phyloP scores from a whole-genome alignment of 2,329 filamentous ascomycete genomes.

The Venturiaceae sp. region DNA sequence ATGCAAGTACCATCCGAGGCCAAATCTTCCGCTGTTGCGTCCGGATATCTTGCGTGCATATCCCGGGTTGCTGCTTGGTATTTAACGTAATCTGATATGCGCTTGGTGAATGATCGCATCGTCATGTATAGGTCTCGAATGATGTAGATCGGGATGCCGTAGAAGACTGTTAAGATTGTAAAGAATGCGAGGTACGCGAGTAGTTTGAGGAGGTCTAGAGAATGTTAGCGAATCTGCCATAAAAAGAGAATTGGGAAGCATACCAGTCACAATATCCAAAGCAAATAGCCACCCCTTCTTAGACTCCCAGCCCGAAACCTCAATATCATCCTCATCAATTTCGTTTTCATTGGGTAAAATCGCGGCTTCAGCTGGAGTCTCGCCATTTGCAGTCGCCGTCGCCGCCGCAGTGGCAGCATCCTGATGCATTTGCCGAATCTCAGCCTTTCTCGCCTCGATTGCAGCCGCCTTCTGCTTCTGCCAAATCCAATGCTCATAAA shows the following conservation, averaged over 20 bases:
- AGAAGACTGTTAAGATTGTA: constrained; percentile 84
- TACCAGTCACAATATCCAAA: constrained; percentile 74
- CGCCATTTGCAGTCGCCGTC: constrained; percentile 24
- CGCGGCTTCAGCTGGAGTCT: constrained; percentile 25
- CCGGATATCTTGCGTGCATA: constrained; percentile 84
- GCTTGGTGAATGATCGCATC: constrained; percentile 79
- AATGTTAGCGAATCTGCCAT: constrained; percentile 8
- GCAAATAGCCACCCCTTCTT: constrained; percentile 90
- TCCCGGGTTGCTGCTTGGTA: constrained; percentile 88
- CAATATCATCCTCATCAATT: constrained; percentile 86
- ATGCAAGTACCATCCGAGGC: constrained; percentile 87
- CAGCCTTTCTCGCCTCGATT: constrained; percentile 56
- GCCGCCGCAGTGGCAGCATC: constrained; percentile 30
- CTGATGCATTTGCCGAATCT: constrained; percentile 47
- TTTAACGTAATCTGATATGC: constrained; percentile 77
- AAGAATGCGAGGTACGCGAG: constrained; percentile 88
- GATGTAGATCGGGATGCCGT: constrained; percentile 92
- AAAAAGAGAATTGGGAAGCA: constrained; percentile 22
- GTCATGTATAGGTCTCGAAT: constrained; percentile 94
- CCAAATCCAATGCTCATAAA: constrained; percentile 68
- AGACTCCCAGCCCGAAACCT: constrained; percentile 91
- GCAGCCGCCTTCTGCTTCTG: constrained; percentile 63
- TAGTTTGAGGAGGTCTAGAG: constrained; percentile 77
- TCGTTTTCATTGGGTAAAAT: constrained; percentile 56
- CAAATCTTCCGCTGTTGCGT: constrained; percentile 82